These are phyloP conservation scores for Bonia amplexicaulis DNA, from an alignment of 176 grass and related monocot genomes.

Conservation along the genomic window DNA sequence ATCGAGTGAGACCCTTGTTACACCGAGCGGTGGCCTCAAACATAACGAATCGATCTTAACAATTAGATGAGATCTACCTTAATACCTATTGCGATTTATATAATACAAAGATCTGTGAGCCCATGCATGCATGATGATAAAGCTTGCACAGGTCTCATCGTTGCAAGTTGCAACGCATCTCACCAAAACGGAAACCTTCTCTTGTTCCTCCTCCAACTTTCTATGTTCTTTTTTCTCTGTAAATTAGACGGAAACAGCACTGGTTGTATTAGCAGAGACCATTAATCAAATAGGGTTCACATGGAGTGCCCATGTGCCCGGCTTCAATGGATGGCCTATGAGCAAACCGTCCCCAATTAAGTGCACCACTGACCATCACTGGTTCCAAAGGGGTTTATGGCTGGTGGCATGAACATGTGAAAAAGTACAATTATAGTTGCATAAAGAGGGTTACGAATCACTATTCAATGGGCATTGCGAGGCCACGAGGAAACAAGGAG, in stretches of 20 bases:
- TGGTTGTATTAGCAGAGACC: constrained; percentile 8
- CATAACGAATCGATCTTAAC: too few relatives aligned
- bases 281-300: constrained; percentile 31
- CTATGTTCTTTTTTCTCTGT: background rate
- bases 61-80: too few relatives aligned
- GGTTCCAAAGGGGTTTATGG: constrained; percentile 25
- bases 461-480: background rate
- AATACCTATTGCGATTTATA: too few relatives aligned
- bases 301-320: constrained; percentile 51
- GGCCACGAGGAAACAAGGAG: constrained; percentile 21
- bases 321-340: constrained; percentile 32
- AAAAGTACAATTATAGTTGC: background rate
- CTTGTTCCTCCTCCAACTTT: background rate
- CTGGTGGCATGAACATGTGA: constrained; percentile 38
- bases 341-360: constrained; percentile 5
- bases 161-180: background rate
- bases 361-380: constrained; percentile 36
- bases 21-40: too few relatives aligned
- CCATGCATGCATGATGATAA: background rate
- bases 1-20: too few relatives aligned
- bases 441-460: background rate
- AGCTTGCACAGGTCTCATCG: background rate
- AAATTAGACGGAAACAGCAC: background rate
- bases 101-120: background rate
- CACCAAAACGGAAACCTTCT: too few relatives aligned